Base-by-base conservation (phyloP, 441 rosid genomes). In the Erodium chrysanthum region DNA sequence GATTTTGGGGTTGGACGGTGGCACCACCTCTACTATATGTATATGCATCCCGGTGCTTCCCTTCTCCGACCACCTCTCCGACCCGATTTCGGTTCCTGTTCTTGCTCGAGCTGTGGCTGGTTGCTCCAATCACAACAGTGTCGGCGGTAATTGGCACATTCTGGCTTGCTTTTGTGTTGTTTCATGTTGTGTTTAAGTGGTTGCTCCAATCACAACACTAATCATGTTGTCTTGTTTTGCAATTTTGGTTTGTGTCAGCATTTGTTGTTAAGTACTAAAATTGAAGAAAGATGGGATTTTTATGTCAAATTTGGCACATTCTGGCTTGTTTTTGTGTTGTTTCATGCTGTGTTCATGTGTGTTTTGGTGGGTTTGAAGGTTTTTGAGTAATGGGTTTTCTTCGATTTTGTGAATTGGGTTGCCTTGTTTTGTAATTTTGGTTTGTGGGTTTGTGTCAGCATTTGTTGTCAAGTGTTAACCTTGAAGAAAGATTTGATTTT, bases 81-180 rank as follows among this genome's bases (percentile, higher is more conserved):
- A 84, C 64, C 86, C 91, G 31, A 64, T 84, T 65, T 84, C 89
- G 23, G 65, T 84, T 5, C 89, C 89, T 1, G 74, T 88, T 35
- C 88, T 88, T 29, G 78, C 94, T n/a, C 87, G 84, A 14, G 84
- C 88, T 23, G 77, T 81, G 65, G 86, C 87, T 31, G 91, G 91
- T 61, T 86, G 89, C 76, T 86, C 89, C 72, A 88, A 88, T 54
- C 89, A 83, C 79, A 88, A 88, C 68, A 84, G 89, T 59, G 89
- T 86, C 27, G 91, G 94, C 25, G 91, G 91, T 88, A 75, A 66
- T 66, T 46, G 12, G 0, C 27, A 31, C n/a, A 18, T 64, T 14
- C 17, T 23, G 11, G 29, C 1, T 61, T 27, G 56, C 2, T 21
- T 35, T 22, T 0, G 6, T 22, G 64, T 18, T 42, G 22, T 42